Base-by-base conservation (phyloP, 2,329 filamentous ascomycete genomes). In the Trichoderma endophyticum region DNA sequence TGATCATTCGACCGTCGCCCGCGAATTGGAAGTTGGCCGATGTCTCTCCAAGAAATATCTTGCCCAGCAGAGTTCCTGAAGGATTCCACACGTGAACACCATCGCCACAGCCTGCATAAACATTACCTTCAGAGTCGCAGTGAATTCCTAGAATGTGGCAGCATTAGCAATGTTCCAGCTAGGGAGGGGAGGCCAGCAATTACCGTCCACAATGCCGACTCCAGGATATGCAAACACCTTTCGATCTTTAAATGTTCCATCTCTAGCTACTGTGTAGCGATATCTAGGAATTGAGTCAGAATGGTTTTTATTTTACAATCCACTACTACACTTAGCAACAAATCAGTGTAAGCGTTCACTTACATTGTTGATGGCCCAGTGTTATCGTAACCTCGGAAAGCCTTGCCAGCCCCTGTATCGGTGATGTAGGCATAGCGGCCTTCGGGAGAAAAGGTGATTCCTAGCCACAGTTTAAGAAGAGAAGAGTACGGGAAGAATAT, bases 11-110 rank as follows among this genome's bases (percentile, higher is more conserved):
- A 0, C 83, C 83, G 7, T 81, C 75, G 9, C 75, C 78, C 0
- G 84, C 84, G 71, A 87, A 87, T 51, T 82, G 85, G 71, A 87
- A 87, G 72, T 86, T 86, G 0, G 84, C 81, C 3, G 82, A 80
- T 0, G 83, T 83, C 0, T 83, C 84, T 0, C 80, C 78, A 0
- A 84, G 77, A 0, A 83, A 48, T 11, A 86, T 83, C 60, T 82
- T 82, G 5, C 85, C 86, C 11, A 88, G 79, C 1, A 87, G 76
- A 2, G 81, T 80, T 1, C 85, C 86, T 0, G 80, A 80, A 1
- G 82, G 74, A 8, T 83, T 84, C 84, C 84, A 87, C 1, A 87
- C 80, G 62, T 83, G 83, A 12, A 87, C 77, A 4, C 85, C 86
- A 72, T 87, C 85, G 3, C 84, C 84, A 62, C 83, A 85, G 3